Conservation (phyloP, 2,329 filamentous ascomycete genomes). For the Calonectria hongkongensis region DNA sequence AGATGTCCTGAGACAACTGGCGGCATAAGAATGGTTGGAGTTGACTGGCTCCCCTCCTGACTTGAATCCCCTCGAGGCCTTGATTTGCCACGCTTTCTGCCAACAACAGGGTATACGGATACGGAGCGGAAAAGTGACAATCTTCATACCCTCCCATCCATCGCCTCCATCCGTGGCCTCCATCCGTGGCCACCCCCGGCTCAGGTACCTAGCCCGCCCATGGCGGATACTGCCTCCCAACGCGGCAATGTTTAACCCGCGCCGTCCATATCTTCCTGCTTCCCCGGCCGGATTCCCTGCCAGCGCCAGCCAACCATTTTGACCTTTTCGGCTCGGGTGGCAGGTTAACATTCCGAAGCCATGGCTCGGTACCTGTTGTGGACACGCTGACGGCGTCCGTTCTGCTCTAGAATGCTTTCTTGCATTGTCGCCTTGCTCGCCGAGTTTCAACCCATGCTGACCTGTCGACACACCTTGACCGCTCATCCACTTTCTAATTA, state of each 20-base stretch:
- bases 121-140: constrained; percentile 9
- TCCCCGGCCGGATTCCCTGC: constrained; percentile 48
- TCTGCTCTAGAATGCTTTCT: constrained; percentile 38
- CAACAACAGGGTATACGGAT: constrained; percentile 19
- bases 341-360: constrained; percentile 50
- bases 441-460: constrained; percentile 41
- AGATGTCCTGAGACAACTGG: constrained; percentile 13
- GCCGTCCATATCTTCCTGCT: constrained; percentile 42
- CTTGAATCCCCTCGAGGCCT: neutral
- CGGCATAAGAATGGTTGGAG: neutral
- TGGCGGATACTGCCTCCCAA: constrained; percentile 37
- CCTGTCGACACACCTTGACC: constrained; percentile 34
- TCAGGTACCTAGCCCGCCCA: constrained; percentile 33
- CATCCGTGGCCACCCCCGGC: constrained; percentile 13
- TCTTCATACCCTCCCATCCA: constrained; percentile 6
- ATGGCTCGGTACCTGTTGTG: constrained; percentile 48
- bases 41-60: neutral
- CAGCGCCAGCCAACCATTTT: constrained; percentile 39
- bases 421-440: constrained; percentile 42
- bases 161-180: neutral
- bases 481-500: constrained; percentile 28
- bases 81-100: neutral
- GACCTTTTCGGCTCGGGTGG: constrained; percentile 47
- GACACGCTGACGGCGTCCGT: constrained; percentile 39
- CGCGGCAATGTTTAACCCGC: constrained; percentile 21